These are phyloP conservation scores for Suillus ampliporus DNA, from an alignment of 768 basidiomycete genomes.

Conservation along the genomic window DNA sequence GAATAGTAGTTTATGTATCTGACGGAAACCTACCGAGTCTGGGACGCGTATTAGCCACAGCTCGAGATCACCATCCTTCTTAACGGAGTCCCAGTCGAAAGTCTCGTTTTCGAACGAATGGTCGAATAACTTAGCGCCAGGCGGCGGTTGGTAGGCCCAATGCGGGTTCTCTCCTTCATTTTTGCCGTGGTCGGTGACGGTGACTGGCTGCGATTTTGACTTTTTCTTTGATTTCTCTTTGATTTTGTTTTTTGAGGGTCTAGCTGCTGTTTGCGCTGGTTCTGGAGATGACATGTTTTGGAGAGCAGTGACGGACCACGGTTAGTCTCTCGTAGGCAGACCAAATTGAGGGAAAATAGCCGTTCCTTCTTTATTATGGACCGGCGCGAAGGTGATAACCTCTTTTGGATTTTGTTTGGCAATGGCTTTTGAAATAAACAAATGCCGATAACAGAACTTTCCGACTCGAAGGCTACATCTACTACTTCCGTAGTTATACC, in stretches of 20 bases:
- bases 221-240: slow-evolving; percentile 24
- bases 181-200: slow-evolving; percentile 38
- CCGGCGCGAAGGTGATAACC: neutral
- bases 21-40: slow-evolving; percentile 54
- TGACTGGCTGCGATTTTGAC: slow-evolving; percentile 9
- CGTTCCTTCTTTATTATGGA: neutral
- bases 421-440: slow-evolving; percentile 7
- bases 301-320: neutral
- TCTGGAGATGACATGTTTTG: slow-evolving; percentile 32
- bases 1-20: neutral
- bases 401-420: slow-evolving; percentile 30
- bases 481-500: no score
- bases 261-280: slow-evolving; percentile 12
- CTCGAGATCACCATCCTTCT: slow-evolving; percentile 61
- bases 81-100: slow-evolving; percentile 74
- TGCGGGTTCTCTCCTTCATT: slow-evolving; percentile 60
- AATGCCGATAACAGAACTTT: no score
- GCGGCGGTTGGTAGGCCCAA: slow-evolving; percentile 67
- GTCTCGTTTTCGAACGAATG: slow-evolving; percentile 48
- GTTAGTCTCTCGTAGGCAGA: neutral
- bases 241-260: slow-evolving; percentile 16
- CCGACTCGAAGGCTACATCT: neutral
- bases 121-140: slow-evolving; percentile 54
- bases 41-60: slow-evolving; percentile 76
- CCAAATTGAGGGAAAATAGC: neutral